Conservation (phyloP, 2,329 filamentous ascomycete species). For the Domatiomyces catenatus region DNA sequence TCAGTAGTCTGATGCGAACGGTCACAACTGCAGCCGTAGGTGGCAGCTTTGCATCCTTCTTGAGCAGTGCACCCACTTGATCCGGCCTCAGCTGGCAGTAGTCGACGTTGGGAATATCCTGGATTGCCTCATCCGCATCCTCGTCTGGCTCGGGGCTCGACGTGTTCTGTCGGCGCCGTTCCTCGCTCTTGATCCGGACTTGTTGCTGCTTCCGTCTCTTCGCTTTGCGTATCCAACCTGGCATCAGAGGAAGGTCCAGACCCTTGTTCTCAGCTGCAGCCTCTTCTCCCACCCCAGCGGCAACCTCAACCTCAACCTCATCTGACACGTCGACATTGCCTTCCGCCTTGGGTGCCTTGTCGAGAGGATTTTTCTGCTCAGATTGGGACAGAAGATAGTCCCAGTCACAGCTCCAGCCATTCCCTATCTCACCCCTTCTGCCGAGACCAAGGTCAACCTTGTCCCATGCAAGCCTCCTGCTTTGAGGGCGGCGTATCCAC, state of each 20-base stretch:
- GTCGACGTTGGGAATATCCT: constrained; percentile 18
- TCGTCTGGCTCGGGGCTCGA: constrained; percentile 10
- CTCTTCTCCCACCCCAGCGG: not conserved
- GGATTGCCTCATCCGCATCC: constrained; percentile 2
- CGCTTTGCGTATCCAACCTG: constrained; percentile 15
- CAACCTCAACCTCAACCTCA: not conserved
- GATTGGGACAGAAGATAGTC: constrained; percentile 43
- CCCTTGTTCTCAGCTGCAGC: not conserved
- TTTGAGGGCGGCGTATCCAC: constrained; percentile 67
- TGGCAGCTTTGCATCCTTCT: constrained; percentile 13
- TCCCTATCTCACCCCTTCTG: constrained; percentile 66
- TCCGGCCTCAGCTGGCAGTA: constrained; percentile 28
- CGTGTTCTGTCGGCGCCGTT: constrained; percentile 7
- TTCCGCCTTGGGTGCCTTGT: not conserved
- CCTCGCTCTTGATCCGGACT: constrained; percentile 2
- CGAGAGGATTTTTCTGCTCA: constrained; percentile 1
- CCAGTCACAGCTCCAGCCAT: constrained; percentile 74
- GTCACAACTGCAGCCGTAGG: constrained; percentile 35
- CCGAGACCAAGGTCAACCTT: constrained; percentile 58
- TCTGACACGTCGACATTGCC: too few species aligned
- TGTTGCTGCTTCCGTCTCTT: constrained; percentile 5
- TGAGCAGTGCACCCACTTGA: constrained; percentile 24
- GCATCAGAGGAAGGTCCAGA: constrained; percentile 1
- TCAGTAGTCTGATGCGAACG: constrained; percentile 50
- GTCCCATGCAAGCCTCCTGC: constrained; percentile 62